Evolutionary conservation across 2,329 filamentous ascomycete genomes (phyloP).

Genomic region (Ambrosiella beaveri): DNA sequence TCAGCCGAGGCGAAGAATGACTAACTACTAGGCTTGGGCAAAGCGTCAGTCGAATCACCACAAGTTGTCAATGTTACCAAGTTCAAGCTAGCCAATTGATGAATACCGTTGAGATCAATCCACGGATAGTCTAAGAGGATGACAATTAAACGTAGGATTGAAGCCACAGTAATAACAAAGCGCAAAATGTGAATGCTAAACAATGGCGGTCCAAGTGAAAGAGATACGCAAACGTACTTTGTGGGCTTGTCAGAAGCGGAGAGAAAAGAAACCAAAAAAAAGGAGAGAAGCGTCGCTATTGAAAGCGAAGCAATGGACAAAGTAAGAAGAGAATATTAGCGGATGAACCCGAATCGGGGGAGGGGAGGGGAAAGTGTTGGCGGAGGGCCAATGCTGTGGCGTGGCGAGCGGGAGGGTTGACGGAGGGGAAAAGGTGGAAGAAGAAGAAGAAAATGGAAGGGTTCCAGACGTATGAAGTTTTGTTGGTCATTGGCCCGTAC

Average conservation of each 20-base stretch:
- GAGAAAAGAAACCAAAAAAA: slow-evolving; percentile 8
- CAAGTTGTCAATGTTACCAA: background rate
- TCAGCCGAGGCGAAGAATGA: too few species aligned
- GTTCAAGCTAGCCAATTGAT: background rate
- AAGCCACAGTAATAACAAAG: slow-evolving; percentile 3
- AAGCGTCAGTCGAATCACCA: too few species aligned
- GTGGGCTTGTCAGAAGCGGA: background rate
- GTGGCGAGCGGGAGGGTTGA: slow-evolving; percentile 10
- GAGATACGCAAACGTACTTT: background rate
- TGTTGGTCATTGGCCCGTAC: background rate
- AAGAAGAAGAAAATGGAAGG: slow-evolving; percentile 3
- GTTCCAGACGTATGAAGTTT: background rate
- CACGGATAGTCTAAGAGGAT: background rate
- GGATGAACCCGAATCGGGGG: slow-evolving; percentile 8
- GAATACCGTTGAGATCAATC: background rate
- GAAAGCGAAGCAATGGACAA: slow-evolving; percentile 10
- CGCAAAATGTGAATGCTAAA: slow-evolving; percentile 9
- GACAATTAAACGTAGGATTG: slow-evolving; percentile 6
- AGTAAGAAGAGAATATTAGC: slow-evolving; percentile 11
- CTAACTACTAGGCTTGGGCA: too few species aligned
- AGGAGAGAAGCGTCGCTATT: slow-evolving; percentile 8
- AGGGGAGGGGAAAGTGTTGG: slow-evolving; percentile 6
- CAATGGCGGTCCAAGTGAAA: slow-evolving; percentile 1
- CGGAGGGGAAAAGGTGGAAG: slow-evolving; percentile 3
- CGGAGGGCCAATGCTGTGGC: slow-evolving; percentile 12